Conservation (phyloP, 139 green algal species). For the Micromonas commoda region DNA sequence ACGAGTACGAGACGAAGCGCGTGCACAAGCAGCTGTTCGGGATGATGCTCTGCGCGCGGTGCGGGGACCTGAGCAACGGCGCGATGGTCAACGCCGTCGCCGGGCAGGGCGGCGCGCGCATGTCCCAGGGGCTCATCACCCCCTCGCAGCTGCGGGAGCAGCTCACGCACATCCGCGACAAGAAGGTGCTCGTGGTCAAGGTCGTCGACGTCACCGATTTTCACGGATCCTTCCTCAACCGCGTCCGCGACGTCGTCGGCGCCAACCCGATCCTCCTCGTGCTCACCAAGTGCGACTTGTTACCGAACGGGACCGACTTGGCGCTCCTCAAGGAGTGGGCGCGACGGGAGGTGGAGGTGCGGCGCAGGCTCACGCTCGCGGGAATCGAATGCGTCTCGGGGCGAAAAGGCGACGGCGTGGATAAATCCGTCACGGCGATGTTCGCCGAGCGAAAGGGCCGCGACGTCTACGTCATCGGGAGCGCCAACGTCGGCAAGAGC, state of each 20-base stretch:
- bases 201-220: constrained; percentile 26
- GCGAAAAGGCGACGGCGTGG: neutral
- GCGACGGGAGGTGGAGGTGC: neutral
- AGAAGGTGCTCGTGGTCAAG: constrained; percentile 24
- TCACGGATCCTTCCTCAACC: constrained; percentile 17
- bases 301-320: neutral
- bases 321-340: neutral
- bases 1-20: neutral
- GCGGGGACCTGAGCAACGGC: neutral
- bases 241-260: constrained; percentile 22
- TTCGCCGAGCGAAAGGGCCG: constrained; percentile 45
- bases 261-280: constrained; percentile 27
- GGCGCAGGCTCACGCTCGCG: constrained; percentile 10
- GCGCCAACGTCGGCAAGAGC: constrained; percentile 94
- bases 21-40: neutral
- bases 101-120: constrained; percentile 6
- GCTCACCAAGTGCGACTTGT: constrained; percentile 19
- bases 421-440: constrained; percentile 2
- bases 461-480: constrained; percentile 89
- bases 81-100: constrained; percentile 21
- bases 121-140: constrained; percentile 6
- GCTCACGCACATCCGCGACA: constrained; percentile 4
- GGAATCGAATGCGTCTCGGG: neutral
- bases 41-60: constrained; percentile 14
- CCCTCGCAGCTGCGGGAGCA: constrained; percentile 16